Conservation (phyloP, 1,139 yeast species). For the Hyphopichia fennica region DNA sequence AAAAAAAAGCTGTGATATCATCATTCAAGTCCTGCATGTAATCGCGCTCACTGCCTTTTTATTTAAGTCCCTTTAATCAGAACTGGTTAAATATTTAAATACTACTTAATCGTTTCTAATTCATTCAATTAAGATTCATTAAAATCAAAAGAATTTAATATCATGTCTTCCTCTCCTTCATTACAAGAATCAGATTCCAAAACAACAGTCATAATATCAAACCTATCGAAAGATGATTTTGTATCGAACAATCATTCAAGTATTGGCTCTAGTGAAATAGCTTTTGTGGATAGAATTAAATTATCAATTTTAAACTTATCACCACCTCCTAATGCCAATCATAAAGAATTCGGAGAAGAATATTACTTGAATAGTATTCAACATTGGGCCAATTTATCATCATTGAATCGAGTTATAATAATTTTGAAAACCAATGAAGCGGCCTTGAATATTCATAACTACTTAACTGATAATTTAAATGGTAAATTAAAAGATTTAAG, state of each 20-base stretch:
- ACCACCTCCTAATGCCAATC: conserved; percentile 7
- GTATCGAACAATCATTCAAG: conserved; percentile 12
- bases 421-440: conserved; percentile 33
- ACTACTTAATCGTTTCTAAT: too few species aligned
- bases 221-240: conserved; percentile 34
- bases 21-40: too few species aligned
- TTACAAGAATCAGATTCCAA: conserved; percentile 10
- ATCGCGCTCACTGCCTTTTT: too few species aligned
- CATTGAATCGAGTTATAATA: conserved; percentile 41
- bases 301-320: conserved; percentile 29
- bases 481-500: conserved; percentile 6
- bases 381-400: conserved; percentile 48
- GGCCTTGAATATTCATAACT: conserved; percentile 26
- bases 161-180: too few species aligned
- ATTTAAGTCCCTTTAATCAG: too few species aligned
- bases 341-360: conserved; percentile 17
- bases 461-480: conserved; percentile 12
- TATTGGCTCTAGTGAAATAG: conserved; percentile 11
- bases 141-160: too few species aligned
- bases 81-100: too few species aligned
- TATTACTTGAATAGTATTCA: conserved; percentile 29
- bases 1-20: too few species aligned
- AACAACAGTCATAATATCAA: conserved; percentile 41
- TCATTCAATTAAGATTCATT: too few species aligned
- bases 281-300: conserved; percentile 39